Evolutionary conservation across 2,329 filamentous ascomycete genomes (phyloP), one percentile per base, ranked within the genome.

Genomic region (Elsinoe arachidis): DNA sequence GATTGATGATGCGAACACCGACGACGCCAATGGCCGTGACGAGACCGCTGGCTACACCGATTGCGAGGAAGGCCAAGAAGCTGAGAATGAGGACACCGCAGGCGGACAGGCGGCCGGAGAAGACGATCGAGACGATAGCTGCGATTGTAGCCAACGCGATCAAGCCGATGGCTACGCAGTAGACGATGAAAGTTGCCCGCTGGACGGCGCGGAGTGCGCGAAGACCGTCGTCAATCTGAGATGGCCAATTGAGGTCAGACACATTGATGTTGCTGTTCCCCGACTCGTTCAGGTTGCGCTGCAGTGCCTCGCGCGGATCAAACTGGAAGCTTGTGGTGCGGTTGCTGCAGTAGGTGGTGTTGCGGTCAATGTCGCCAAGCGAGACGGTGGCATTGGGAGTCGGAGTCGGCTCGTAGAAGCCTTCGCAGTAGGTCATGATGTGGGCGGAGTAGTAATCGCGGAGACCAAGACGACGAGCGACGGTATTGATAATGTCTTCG

Each of bases 1-100:
- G 66, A 60, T 82, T 83, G 60, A 85, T 75, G 0, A 78, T 64
- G 15, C 76, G 63, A 1, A 74, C 69, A 2, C 76, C 80, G 67
- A 83, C 80, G 56, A 78, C 74, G 10, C 77, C 76, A 3, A 84
- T 69, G 15, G 86, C 85, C 0, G 81, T 87, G 23, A 84, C 81
- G 21, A 91, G 85, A 63, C 89, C 89, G 17, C 87, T 91, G 49
- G 86, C 84, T 55, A 85, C 83, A 2, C 86, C 86, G 64, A 86
- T 78, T 11, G 83, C 72, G 5, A 82, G 39, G 60, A 83, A 80
- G 0, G 78, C 76, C n/a, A 82, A 64, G 41, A 73, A 64, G 15
- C 78, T 69, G 7, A 83, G 63, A 5, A 75, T 62, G 49, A 79
- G 70, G 63, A 83, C 82, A 46, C 77, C 62, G 17, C 77, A 69